Evolutionary conservation across 345 rosid species (phyloP), one percentile per base, ranked within the genome.

Genomic region (Populus simonii): DNA sequence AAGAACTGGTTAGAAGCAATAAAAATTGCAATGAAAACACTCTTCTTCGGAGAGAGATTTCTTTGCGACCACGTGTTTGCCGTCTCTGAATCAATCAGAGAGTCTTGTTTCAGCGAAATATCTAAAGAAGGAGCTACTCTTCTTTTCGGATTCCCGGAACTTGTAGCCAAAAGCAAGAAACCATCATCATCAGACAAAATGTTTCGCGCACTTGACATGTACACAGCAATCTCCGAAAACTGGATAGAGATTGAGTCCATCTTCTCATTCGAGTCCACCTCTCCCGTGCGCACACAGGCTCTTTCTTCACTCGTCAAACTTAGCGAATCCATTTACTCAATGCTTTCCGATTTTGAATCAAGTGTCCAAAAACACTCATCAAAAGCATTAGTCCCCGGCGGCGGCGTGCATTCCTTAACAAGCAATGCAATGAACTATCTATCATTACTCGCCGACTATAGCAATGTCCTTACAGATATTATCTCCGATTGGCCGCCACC

Each of bases 21-120:
- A 27, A 84, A 61, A 67, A 53, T 79, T 27, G 68, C 84, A 16
- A 79, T 76, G 57, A 68, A 35, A 38, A 81, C 84, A 5, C 82
- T 84, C 33, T 84, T 84, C 78, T 29, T 23, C 8, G 82, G 87
- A 6, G 87, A 84, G 71, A 75, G 84, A 66, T 68, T 81, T 35
- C 84, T 84, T 67, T 84, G 84, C 57, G 84, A 84, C 23, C 77
- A 71, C 29, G 82, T 81, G 29, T 84, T 84, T 22, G 70, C 80
- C 1, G 71, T 70, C 18, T 84, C 86, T 6, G 67, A 76, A 13
- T 47, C 86, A 18, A 78, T 78, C 67, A 71, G 80, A 71, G 86
- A 84, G 47, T 71, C 80, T 6, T 81, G 80, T 68, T 84, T 81
- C 66, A 51, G 20, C 39, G 77, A 68, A 22, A 79, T 79, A 27